Evolutionary conservation across 768 basidiomycete genomes (phyloP).

Genomic region (Melanogaster broomeanus): DNA sequence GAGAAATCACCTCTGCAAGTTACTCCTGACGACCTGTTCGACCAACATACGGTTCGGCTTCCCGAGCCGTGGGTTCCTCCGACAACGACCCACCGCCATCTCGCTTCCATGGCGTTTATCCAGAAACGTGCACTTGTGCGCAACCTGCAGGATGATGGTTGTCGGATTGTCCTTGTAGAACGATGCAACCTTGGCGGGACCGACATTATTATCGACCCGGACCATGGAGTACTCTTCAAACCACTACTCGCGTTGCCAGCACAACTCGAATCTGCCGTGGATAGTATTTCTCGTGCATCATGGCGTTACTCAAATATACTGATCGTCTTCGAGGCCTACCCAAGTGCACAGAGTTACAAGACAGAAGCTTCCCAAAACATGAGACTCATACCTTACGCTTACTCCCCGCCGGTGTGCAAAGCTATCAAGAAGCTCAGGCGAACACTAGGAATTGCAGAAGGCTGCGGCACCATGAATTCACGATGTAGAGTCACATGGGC

Average conservation of each 20-base stretch:
- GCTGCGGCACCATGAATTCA: constrained; percentile 49
- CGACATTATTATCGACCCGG: constrained; percentile 69
- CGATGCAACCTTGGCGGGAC: constrained; percentile 58
- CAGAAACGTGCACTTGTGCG: constrained; percentile 67
- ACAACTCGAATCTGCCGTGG: constrained; percentile 44
- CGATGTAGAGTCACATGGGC: constrained; percentile 50
- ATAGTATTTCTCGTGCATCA: constrained; percentile 53
- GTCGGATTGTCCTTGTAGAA: constrained; percentile 61
- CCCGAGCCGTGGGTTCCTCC: constrained; percentile 36
- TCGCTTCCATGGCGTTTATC: constrained; percentile 67
- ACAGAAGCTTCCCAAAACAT: constrained; percentile 5
- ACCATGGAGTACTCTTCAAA: constrained; percentile 56
- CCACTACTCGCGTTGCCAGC: constrained; percentile 50
- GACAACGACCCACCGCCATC: constrained; percentile 54
- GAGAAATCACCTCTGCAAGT: constrained; percentile 21
- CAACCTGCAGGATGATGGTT: constrained; percentile 44
- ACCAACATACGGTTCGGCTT: constrained; percentile 46
- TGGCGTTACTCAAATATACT: constrained; percentile 60
- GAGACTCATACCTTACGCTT: constrained; percentile 40
- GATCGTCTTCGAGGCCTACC: constrained; percentile 69
- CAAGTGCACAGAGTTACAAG: constrained; percentile 42
- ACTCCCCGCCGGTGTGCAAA: constrained; percentile 67
- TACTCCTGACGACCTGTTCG: constrained; percentile 43
- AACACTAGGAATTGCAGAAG: constrained; percentile 62
- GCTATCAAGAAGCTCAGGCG: constrained; percentile 69